A percentile compares a stretch with the other conserved stretches of the same genome.
Conservation (phyloP, 2,329 filamentous ascomycete species). For the Claviceps arundinis region DNA sequence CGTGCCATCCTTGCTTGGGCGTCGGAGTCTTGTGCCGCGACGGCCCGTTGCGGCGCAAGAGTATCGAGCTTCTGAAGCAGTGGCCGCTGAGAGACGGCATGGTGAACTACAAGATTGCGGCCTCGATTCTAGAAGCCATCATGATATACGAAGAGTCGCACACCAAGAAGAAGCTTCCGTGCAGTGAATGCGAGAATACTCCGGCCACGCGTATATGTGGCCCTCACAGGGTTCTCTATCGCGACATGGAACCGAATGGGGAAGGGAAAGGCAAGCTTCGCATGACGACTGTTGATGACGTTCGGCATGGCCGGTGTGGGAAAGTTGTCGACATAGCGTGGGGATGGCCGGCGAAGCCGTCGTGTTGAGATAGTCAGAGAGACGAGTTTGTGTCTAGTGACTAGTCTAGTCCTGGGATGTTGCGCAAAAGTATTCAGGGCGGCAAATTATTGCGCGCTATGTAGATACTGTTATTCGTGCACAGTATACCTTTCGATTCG, state of each 20-base stretch:
- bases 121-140: neutral
- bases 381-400: no score
- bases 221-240: conserved; percentile 1
- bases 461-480: no score
- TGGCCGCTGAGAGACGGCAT: conserved; percentile 3
- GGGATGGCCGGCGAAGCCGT: neutral
- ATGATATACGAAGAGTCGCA: conserved; percentile 1
- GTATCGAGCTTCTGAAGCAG: neutral
- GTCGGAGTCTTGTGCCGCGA: conserved; percentile 1
- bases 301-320: neutral
- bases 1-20: conserved; percentile 1
- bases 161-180: neutral
- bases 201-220: neutral
- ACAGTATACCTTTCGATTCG: no score
- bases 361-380: no score
- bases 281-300: conserved; percentile 1
- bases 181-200: neutral
- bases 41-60: neutral
- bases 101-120: conserved; percentile 4
- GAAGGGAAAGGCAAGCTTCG: neutral
- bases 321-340: conserved; percentile 2
- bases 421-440: no score
- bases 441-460: no score
- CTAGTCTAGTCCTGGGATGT: no score
- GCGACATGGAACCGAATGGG: neutral